Conservation (phyloP, 1,284 basidiomycete species). For the Puccinia polysora region DNA sequence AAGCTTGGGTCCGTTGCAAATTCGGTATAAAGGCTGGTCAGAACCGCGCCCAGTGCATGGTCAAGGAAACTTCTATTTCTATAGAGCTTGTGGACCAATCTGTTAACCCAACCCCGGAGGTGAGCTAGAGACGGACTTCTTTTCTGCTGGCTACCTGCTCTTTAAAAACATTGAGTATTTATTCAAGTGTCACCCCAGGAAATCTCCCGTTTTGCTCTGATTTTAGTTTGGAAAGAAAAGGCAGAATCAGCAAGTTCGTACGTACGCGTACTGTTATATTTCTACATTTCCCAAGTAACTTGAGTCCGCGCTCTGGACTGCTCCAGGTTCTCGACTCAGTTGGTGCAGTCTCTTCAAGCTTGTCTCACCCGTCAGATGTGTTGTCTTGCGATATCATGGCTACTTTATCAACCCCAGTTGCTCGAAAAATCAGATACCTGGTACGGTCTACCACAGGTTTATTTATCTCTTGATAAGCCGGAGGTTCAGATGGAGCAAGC, state of each 20-base stretch:
- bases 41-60: not conserved
- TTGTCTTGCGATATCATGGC: conserved; percentile 30
- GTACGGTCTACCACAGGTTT: not conserved
- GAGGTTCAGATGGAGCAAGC: conserved; percentile 30
- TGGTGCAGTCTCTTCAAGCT: conserved; percentile 1
- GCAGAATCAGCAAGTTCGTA: conserved; percentile 2
- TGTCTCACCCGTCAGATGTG: not conserved
- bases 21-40: conserved; percentile 16
- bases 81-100: conserved; percentile 10
- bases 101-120: not conserved
- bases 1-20: conserved; percentile 42
- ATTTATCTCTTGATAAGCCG: conserved; percentile 23
- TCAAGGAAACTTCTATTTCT: conserved; percentile 25
- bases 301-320: not conserved
- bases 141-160: not conserved
- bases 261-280: not conserved
- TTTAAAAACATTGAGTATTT: not conserved
- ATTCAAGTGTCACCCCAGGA: not conserved
- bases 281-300: not conserved
- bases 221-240: conserved; percentile 21
- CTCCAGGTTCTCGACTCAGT: conserved; percentile 9
- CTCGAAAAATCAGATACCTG: not conserved
- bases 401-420: not conserved
- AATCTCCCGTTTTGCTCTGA: conserved; percentile 3
- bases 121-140: not conserved